Conservation (phyloP, 768 basidiomycete genomes). For the Suillus clintonianus region DNA sequence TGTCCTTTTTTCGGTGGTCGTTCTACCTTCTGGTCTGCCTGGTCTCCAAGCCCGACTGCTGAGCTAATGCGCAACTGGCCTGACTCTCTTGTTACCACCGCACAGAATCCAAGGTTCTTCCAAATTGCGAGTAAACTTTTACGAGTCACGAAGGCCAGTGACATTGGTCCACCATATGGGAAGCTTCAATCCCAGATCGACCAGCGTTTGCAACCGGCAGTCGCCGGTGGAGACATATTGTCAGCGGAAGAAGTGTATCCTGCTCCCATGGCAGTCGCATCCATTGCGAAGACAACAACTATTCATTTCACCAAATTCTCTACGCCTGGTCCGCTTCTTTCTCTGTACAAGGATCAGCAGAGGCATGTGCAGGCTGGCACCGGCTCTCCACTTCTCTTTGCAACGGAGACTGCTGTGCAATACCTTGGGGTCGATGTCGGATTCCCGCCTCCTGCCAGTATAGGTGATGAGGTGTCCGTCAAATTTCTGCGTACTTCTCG, state of each 20-base stretch:
- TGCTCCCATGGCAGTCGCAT: constrained; percentile 16
- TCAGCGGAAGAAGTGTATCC: not conserved
- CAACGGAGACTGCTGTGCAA: constrained; percentile 11
- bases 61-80: constrained; percentile 17
- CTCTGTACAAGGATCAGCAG: constrained; percentile 15
- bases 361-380: constrained; percentile 6
- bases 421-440: constrained; percentile 12
- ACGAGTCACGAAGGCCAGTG: not conserved
- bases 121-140: not conserved
- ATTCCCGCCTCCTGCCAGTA: constrained; percentile 1
- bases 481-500: constrained; percentile 15
- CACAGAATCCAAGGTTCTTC: not conserved
- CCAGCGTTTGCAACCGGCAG: not conserved
- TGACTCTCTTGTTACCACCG: constrained; percentile 4
- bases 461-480: constrained; percentile 6
- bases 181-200: not conserved
- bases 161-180: not conserved
- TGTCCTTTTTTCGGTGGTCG: constrained; percentile 20
- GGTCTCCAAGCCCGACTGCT: constrained; percentile 14
- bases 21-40: constrained; percentile 17
- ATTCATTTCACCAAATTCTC: constrained; percentile 19
- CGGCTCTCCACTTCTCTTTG: constrained; percentile 19
- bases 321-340: constrained; percentile 16
- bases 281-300: constrained; percentile 7
- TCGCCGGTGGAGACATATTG: not conserved